Evolutionary conservation across 2,329 filamentous ascomycete genomes (phyloP), one percentile per base, ranked within the genome.

Genomic region (Sclerotinia subarctica): DNA sequence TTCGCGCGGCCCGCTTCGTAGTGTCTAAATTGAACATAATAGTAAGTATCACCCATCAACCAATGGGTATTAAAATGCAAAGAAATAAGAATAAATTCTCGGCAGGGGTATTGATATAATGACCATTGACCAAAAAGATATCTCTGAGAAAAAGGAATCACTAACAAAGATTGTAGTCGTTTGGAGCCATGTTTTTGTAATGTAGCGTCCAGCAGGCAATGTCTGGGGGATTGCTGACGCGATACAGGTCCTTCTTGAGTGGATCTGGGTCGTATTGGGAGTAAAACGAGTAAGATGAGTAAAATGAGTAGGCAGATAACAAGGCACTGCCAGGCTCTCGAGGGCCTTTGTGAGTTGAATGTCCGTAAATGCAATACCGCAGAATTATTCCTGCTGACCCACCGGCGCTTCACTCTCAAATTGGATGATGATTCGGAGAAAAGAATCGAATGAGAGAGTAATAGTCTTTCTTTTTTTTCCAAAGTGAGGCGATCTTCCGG

Each of bases 1-100:
- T 74, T 53, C 73, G 71, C 69, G 76, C 76, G 47, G 71, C 69
- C 57, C 74, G 72, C 67, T 74, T 73, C 26, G 75, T 73, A 13
- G 64, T 58, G 60, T 76, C 74, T 76, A 70, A 21, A 54, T 49
- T 24, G 44, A 42, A 26, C 71, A 72, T 74, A 21, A 69, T 74
- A 47, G 65, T 67, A 67, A 67, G 65, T 62, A 54, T 24, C 21
- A 24, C 26, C 42, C 58, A 24, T 49, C 13, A 24, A 38, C 4
- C 3, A 15, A 26, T 51, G 29, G 4, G 21, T 19, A 38, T 35
- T 10, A 19, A 62, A 35, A 51, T 38, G 3, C 19, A 51, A 51
- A 51, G 5, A 24, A 49, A 38, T 13, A 4, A 51, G 13, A 5
- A 24, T 35, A 1, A 17, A 32, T 17, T 10, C 6, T 17, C 11